Percentiles rank a stretch among this genome's conserved stretches.
phyloP scores from a whole-genome alignment of 495 filamentous ascomycete genomes.

The Sporormia fimetaria region DNA sequence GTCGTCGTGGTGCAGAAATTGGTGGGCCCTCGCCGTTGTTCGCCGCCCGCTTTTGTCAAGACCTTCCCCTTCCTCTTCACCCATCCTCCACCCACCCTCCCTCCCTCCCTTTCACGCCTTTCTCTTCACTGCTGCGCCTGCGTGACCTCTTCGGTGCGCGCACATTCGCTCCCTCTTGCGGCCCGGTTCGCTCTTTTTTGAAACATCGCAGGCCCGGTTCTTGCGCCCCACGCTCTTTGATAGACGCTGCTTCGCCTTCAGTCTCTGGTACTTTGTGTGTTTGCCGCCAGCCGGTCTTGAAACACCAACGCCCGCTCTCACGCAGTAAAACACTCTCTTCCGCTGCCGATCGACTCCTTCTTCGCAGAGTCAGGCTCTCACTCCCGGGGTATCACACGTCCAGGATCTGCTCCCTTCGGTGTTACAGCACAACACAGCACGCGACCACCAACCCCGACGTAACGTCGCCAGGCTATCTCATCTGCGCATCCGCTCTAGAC shows the following conservation, averaged over 20 bases:
- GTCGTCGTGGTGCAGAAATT: no score
- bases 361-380: background rate
- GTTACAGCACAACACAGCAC: conserved; percentile 14
- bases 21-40: no score
- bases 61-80: conserved; percentile 22
- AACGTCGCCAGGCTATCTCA: conserved; percentile 11
- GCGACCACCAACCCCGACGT: conserved; percentile 3
- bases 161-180: conserved; percentile 17
- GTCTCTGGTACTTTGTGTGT: conserved; percentile 3
- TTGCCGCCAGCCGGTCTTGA: conserved; percentile 22
- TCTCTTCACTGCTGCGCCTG: conserved; percentile 38
- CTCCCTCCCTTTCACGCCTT: conserved; percentile 31
- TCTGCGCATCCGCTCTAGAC: conserved; percentile 1
- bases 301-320: background rate
- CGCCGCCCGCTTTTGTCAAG: no score
- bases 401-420: conserved; percentile 7
- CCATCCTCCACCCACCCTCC: conserved; percentile 26
- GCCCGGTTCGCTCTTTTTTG: conserved; percentile 34
- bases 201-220: conserved; percentile 26
- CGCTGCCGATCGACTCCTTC: background rate
- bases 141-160: conserved; percentile 21
- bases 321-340: background rate
- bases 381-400: conserved; percentile 7
- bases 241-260: conserved; percentile 1
- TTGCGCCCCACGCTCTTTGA: conserved; percentile 24